phyloP scores from a whole-genome alignment of 495 filamentous ascomycete genomes.

The Xylaria longipes region DNA sequence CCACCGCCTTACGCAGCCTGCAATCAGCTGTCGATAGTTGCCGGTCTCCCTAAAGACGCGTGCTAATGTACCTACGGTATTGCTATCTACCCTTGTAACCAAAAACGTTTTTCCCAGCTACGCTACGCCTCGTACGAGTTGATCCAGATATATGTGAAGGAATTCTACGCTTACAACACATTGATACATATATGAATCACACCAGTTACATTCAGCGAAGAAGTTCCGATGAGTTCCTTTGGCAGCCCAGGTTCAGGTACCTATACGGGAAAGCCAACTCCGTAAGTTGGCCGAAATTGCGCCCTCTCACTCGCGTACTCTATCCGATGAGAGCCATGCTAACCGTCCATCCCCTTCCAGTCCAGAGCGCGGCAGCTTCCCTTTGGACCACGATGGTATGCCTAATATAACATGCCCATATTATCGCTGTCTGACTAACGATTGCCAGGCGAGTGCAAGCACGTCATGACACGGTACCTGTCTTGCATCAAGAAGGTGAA shows the following conservation, averaged over 20 bases:
- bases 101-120: slow-evolving; percentile 3
- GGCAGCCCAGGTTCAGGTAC: slow-evolving; percentile 78
- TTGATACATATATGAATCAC: not conserved
- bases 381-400: slow-evolving; percentile 92
- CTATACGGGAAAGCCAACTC: slow-evolving; percentile 72
- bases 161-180: not conserved
- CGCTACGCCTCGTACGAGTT: not conserved
- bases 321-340: slow-evolving; percentile 13
- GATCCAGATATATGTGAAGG: not conserved
- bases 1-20: not conserved
- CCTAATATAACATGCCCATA: not conserved
- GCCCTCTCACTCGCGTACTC: slow-evolving; percentile 1
- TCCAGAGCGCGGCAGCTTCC: slow-evolving; percentile 94
- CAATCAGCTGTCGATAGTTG: not conserved
- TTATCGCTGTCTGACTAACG: not conserved
- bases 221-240: slow-evolving; percentile 63
- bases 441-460: slow-evolving; percentile 84
- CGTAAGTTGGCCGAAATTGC: slow-evolving; percentile 60
- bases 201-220: not conserved
- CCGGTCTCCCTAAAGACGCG: not conserved
- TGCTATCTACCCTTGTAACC: not conserved
- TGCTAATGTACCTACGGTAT: not conserved
- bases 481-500: slow-evolving; percentile 79
- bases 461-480: slow-evolving; percentile 82
- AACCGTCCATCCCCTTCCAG: slow-evolving; percentile 38